A percentile compares a stretch with the other conserved stretches of the same genome.
Conservation (phyloP, 23 red algal species). For the Gracilaria gracilis region DNA sequence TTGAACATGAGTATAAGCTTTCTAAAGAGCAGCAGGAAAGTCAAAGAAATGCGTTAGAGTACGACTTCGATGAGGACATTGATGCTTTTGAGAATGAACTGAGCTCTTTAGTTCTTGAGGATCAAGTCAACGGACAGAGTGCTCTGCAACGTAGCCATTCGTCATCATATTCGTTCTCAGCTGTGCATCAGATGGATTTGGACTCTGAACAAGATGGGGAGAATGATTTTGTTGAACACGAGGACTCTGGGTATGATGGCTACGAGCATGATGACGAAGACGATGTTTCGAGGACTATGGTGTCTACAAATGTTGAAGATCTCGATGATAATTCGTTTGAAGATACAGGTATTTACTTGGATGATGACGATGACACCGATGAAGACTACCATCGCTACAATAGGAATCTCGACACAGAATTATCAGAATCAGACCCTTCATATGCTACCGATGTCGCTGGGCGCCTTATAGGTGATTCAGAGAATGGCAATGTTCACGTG, state of each 20-base stretch:
- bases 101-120: neutral
- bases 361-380: neutral
- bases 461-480: neutral
- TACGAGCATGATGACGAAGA: neutral
- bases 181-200: neutral
- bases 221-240: neutral
- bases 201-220: neutral
- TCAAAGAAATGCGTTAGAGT: neutral
- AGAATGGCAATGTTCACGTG: neutral
- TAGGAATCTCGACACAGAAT: neutral
- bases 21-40: neutral
- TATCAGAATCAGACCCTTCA: conserved; percentile 2
- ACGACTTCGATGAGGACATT: conserved; percentile 6
- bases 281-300: neutral
- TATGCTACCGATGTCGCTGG: neutral
- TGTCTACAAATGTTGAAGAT: neutral
- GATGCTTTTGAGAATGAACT: conserved; percentile 2
- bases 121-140: conserved; percentile 15
- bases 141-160: neutral
- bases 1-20: neutral
- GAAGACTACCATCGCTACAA: neutral
- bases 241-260: conserved; percentile 34
- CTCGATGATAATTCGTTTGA: neutral
- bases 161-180: conserved; percentile 3
- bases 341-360: neutral